Conservation (phyloP, 176 grass and related monocot genomes). For the Hsuehochloa calcarea region DNA sequence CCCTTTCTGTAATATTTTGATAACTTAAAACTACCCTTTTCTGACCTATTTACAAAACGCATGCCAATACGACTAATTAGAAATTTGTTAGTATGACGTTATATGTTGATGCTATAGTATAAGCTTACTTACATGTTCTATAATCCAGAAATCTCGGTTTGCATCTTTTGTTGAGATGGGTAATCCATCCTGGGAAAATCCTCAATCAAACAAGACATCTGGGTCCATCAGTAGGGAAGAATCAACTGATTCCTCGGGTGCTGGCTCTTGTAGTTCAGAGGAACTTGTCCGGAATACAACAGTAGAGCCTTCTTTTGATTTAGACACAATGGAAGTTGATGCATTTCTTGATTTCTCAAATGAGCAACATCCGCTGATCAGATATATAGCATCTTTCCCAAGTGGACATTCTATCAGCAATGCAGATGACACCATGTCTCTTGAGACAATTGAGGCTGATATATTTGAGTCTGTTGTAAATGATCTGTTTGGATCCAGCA, state of each 20-base stretch:
- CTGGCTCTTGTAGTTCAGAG: constrained; percentile 47
- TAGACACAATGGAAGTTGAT: constrained; percentile 59
- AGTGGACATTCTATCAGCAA: constrained; percentile 30
- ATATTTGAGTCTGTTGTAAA: constrained; percentile 52
- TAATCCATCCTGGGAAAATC: constrained; percentile 76
- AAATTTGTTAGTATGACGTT: neutral
- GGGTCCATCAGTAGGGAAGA: constrained; percentile 44
- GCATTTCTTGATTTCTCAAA: constrained; percentile 54
- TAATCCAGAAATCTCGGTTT: constrained; percentile 87
- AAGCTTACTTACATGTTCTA: constrained; percentile 19
- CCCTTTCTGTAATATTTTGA: constrained; percentile 18
- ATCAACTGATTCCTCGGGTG: constrained; percentile 26
- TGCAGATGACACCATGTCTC: constrained; percentile 37
- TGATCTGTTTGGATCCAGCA: constrained; percentile 37
- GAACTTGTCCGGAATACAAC: constrained; percentile 35
- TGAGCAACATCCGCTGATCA: constrained; percentile 60
- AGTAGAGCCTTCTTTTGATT: constrained; percentile 54
- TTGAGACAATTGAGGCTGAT: constrained; percentile 66
- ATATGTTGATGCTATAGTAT: constrained; percentile 32
- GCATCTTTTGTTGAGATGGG: constrained; percentile 90
- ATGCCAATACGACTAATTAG: neutral
- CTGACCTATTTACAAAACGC: neutral
- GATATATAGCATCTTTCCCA: constrained; percentile 50
- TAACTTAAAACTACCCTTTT: constrained; percentile 25
- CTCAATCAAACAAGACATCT: constrained; percentile 29